phyloP scores from a whole-genome alignment of 1,139 yeast species.

The Yamadazyma blattariae region DNA sequence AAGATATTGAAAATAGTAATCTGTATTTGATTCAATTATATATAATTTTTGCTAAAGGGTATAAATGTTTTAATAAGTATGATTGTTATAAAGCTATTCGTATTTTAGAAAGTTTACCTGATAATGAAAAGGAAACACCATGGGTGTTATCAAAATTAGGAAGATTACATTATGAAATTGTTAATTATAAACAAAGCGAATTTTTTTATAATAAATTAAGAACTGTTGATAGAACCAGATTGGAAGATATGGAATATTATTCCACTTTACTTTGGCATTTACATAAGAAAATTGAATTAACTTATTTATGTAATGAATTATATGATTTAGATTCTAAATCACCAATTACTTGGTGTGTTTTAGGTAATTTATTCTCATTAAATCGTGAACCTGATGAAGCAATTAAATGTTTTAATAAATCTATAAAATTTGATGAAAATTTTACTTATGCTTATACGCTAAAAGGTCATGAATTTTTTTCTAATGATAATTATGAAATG shows the following conservation, averaged over 20 bases:
- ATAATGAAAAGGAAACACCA: constrained; percentile 67
- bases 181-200: constrained; percentile 77
- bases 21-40: constrained; percentile 50
- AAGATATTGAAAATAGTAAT: constrained; percentile 42
- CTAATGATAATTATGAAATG: constrained; percentile 86
- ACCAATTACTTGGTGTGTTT: constrained; percentile 88
- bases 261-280: constrained; percentile 94
- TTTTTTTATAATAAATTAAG: constrained; percentile 62
- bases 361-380: constrained; percentile 86
- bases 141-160: constrained; percentile 86
- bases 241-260: constrained; percentile 86
- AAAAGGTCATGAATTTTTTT: constrained; percentile 89
- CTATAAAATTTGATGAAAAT: constrained; percentile 64
- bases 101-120: constrained; percentile 60
- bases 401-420: constrained; percentile 79
- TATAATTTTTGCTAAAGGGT: constrained; percentile 62
- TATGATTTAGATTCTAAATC: constrained; percentile 61
- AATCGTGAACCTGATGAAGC: constrained; percentile 89
- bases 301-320: constrained; percentile 79
- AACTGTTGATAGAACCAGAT: constrained; percentile 70
- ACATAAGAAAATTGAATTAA: constrained; percentile 76
- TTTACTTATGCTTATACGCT: constrained; percentile 90
- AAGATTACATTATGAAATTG: constrained; percentile 80
- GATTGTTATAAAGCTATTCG: constrained; percentile 83
- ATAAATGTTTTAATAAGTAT: constrained; percentile 60